Evolutionary conservation across 805 yeast genomes (phyloP).

Genomic region (Nakazawaea siamensis): DNA sequence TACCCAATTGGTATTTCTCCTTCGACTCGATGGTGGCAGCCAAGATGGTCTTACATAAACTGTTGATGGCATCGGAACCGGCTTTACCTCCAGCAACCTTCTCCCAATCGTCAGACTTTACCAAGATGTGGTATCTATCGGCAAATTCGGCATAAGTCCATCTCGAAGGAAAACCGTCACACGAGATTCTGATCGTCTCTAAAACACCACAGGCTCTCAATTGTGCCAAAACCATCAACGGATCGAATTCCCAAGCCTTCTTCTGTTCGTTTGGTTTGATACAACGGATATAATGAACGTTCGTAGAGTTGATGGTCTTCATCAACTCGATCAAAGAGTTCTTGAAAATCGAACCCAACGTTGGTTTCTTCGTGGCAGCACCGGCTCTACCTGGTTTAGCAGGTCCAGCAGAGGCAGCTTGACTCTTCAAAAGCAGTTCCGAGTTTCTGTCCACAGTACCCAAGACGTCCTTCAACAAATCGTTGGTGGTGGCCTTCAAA

Average conservation of each 20-base stretch:
- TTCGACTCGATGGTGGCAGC: constrained; percentile 54
- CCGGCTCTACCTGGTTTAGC: constrained; percentile 28
- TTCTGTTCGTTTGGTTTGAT: constrained; percentile 94
- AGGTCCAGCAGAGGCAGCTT: constrained; percentile 22
- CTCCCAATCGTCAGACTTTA: constrained; percentile 64
- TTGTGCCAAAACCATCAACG: constrained; percentile 91
- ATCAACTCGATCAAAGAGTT: constrained; percentile 86
- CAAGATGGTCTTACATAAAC: constrained; percentile 63
- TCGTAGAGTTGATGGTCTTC: constrained; percentile 88
- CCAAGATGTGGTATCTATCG: constrained; percentile 75
- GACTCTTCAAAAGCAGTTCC: constrained; percentile 30
- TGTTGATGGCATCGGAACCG: constrained; percentile 47
- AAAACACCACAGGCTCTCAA: constrained; percentile 97
- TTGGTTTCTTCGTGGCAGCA: constrained; percentile 58
- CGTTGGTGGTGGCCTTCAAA: constrained; percentile 60
- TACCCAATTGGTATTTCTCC: constrained; percentile 79
- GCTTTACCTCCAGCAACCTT: constrained; percentile 44
- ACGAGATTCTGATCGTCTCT: constrained; percentile 91
- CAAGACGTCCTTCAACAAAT: constrained; percentile 56
- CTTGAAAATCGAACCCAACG: constrained; percentile 91
- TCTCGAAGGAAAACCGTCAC: constrained; percentile 97
- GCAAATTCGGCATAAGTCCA: constrained; percentile 95
- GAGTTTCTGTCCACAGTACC: constrained; percentile 54
- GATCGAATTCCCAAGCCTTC: constrained; percentile 93
- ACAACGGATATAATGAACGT: constrained; percentile 95